Evolutionary conservation across 2,329 filamentous ascomycete genomes (phyloP).

Genomic region (Diaporthe humulicola): DNA sequence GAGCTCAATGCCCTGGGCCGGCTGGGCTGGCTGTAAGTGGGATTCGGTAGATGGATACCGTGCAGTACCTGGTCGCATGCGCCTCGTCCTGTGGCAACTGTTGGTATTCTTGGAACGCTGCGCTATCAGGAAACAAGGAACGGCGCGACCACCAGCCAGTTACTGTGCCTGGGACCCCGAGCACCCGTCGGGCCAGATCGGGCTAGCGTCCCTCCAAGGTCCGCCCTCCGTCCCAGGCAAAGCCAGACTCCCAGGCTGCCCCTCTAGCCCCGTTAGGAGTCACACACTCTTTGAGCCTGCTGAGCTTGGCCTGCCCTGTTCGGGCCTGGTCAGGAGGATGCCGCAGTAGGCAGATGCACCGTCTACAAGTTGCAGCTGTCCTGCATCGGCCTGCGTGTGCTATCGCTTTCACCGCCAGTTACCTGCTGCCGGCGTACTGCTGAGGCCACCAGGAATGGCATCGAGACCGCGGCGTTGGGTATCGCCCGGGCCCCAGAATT

Average conservation of each 20-base stretch:
- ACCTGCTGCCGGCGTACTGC: slow-evolving; percentile 25
- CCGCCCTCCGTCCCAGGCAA: background rate
- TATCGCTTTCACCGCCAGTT: slow-evolving; percentile 25
- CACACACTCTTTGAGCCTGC: slow-evolving; percentile 30
- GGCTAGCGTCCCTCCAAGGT: slow-evolving; percentile 12
- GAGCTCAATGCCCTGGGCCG: slow-evolving; percentile 12
- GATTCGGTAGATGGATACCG: slow-evolving; percentile 9
- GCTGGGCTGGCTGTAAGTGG: slow-evolving; percentile 10
- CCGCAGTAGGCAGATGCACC: slow-evolving; percentile 7
- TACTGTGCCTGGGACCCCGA: background rate
- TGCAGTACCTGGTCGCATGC: slow-evolving; percentile 20
- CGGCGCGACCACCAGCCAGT: too few relatives aligned
- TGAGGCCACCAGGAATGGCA: slow-evolving; percentile 13
- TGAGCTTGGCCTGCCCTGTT: slow-evolving; percentile 4
- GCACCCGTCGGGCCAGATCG: background rate
- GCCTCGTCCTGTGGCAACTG: slow-evolving; percentile 23
- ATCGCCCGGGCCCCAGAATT: background rate
- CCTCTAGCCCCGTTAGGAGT: slow-evolving; percentile 26
- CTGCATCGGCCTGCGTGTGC: slow-evolving; percentile 4
- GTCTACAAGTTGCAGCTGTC: slow-evolving; percentile 21
- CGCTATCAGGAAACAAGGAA: slow-evolving; percentile 22
- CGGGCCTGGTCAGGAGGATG: slow-evolving; percentile 28
- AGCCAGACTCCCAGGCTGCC: too few relatives aligned
- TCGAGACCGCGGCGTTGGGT: slow-evolving; percentile 17
- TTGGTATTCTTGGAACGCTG: slow-evolving; percentile 34